phyloP scores from a whole-genome alignment of 176 grass and related monocot genomes.

The Tuctoria greenei region DNA sequence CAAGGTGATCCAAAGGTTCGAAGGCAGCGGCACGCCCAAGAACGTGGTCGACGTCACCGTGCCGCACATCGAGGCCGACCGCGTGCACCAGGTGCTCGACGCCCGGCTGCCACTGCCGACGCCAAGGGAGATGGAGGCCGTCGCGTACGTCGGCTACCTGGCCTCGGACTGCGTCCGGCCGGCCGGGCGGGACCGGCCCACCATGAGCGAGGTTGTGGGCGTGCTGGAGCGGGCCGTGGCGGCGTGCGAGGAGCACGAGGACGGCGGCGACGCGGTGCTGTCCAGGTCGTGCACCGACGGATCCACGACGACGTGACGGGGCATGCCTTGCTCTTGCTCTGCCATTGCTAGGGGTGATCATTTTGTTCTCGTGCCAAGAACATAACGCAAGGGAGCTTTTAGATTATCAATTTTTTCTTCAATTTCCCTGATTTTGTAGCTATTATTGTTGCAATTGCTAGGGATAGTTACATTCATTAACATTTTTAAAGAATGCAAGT shows the following conservation, averaged over 20 bases:
- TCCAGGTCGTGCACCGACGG: conserved; percentile 67
- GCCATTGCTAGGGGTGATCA: not conserved
- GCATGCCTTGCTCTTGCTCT: not conserved
- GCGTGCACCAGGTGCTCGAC: conserved; percentile 80
- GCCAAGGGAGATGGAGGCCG: conserved; percentile 84
- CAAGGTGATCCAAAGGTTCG: conserved; percentile 63
- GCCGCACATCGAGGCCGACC: conserved; percentile 62
- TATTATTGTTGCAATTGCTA: conserved; percentile 32
- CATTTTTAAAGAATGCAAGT: conserved; percentile 15
- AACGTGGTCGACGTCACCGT: conserved; percentile 78
- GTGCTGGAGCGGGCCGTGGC: conserved; percentile 65
- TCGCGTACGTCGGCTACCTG: conserved; percentile 71
- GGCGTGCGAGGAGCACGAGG: conserved; percentile 46
- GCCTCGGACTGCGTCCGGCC: conserved; percentile 69
- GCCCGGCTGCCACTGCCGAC: conserved; percentile 66
- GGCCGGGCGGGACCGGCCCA: conserved; percentile 54
- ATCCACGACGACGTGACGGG: conserved; percentile 53
- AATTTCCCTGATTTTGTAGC: conserved; percentile 5
- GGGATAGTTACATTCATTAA: conserved; percentile 54
- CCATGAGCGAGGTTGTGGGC: conserved; percentile 82
- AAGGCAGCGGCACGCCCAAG: conserved; percentile 71
- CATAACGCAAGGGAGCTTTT: conserved; percentile 3
- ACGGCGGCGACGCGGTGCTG: conserved; percentile 20
- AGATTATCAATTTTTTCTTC: not conserved
- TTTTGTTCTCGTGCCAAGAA: not conserved